Evolutionary conservation across 2,329 filamentous ascomycete genomes (phyloP).

Genomic region (Herpomyces periplanetae): DNA sequence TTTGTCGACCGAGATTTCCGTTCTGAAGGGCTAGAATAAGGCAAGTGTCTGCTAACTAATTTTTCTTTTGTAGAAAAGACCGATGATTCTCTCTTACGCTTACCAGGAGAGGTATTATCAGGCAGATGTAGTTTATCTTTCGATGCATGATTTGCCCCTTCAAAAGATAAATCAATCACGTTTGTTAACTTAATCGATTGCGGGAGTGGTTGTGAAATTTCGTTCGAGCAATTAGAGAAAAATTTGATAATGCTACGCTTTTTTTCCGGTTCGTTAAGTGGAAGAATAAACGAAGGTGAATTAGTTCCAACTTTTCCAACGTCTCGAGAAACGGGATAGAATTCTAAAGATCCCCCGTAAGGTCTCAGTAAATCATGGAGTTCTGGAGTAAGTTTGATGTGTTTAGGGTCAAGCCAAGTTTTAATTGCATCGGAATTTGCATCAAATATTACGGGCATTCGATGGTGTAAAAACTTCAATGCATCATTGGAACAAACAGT

Average conservation of each 20-base stretch:
- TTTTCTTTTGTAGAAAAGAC: too few species aligned
- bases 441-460: slow-evolving; percentile 78
- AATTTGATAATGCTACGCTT: slow-evolving; percentile 83
- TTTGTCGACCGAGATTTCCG: too few species aligned
- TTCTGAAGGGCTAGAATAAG: too few species aligned
- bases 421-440: slow-evolving; percentile 26
- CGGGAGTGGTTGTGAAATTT: too few species aligned
- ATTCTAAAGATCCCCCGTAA: slow-evolving; percentile 34
- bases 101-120: too few species aligned
- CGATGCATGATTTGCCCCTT: too few species aligned
- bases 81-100: too few species aligned
- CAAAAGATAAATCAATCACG: too few species aligned
- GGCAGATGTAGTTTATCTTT: too few species aligned
- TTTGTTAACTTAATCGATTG: too few species aligned
- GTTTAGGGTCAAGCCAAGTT: slow-evolving; percentile 36
- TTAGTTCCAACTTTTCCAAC: slow-evolving; percentile 85
- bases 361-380: slow-evolving; percentile 43
- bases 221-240: slow-evolving; percentile 21
- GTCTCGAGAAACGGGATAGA: slow-evolving; percentile 50
- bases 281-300: slow-evolving; percentile 42
- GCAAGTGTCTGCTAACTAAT: too few species aligned
- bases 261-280: slow-evolving; percentile 46
- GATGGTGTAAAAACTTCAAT: slow-evolving; percentile 51
- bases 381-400: slow-evolving; percentile 31
- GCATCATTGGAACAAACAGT: slow-evolving; percentile 56